Evolutionary conservation across 2,329 filamentous ascomycete genomes (phyloP).

Genomic region (Sclerotinia sclerotiorum): DNA sequence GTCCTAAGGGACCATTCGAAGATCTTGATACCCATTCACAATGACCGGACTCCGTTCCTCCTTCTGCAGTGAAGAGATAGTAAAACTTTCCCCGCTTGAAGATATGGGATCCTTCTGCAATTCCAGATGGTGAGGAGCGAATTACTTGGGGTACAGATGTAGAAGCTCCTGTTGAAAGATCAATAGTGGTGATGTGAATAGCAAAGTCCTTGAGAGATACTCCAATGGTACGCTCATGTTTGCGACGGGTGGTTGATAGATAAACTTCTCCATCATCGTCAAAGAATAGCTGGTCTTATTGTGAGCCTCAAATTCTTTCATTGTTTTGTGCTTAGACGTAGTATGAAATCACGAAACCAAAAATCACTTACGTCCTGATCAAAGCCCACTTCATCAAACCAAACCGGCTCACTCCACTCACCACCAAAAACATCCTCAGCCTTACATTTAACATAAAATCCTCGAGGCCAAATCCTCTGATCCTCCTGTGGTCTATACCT

Average conservation of each 20-base stretch:
- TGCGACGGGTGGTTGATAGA: constrained; percentile 20
- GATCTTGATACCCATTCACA: constrained; percentile 30
- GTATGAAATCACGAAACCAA: neutral
- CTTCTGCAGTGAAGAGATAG: constrained; percentile 55
- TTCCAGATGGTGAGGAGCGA: constrained; percentile 48
- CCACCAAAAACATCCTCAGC: constrained; percentile 10
- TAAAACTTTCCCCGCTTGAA: constrained; percentile 53
- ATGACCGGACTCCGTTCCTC: constrained; percentile 51
- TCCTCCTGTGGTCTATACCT: constrained; percentile 17
- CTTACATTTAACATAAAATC: constrained; percentile 18
- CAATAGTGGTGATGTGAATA: constrained; percentile 44
- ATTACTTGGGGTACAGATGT: constrained; percentile 3
- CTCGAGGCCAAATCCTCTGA: constrained; percentile 14
- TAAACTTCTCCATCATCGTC: constrained; percentile 56
- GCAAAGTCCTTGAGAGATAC: constrained; percentile 10
- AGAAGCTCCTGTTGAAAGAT: constrained; percentile 48
- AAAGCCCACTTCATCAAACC: constrained; percentile 23
- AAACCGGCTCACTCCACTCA: constrained; percentile 18
- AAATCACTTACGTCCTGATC: constrained; percentile 19
- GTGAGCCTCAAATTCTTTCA: neutral
- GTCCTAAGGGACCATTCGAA: constrained; percentile 5
- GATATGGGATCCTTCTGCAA: constrained; percentile 57
- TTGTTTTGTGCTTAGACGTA: neutral
- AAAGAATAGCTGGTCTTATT: constrained; percentile 45
- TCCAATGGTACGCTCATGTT: neutral